These are phyloP conservation scores for Mycena alexandri DNA, from an alignment of 768 basidiomycete genomes.

Conservation along the genomic window DNA sequence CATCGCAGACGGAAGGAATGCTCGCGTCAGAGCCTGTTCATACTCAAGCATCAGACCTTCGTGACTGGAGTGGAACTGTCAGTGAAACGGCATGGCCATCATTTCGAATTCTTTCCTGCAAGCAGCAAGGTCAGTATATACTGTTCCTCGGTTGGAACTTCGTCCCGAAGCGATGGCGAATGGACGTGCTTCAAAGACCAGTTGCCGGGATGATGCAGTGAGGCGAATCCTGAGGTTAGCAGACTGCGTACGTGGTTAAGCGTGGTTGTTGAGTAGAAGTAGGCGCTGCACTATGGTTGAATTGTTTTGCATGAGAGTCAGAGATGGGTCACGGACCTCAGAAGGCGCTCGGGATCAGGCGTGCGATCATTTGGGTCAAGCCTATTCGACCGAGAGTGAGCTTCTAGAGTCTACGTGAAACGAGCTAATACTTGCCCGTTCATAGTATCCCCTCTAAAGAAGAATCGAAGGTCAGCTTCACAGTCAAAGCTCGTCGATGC, in stretches of 20 bases:
- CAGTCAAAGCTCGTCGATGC: not conserved
- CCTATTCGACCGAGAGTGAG: constrained; percentile 48
- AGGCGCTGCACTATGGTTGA: constrained; percentile 70
- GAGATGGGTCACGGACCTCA: constrained; percentile 63
- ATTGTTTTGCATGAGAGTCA: not conserved
- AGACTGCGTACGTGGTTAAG: constrained; percentile 93
- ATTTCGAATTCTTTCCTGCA: constrained; percentile 81
- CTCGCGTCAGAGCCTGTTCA: constrained; percentile 91
- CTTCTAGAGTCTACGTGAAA: constrained; percentile 22
- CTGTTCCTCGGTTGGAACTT: constrained; percentile 7
- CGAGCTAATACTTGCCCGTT: constrained; percentile 73
- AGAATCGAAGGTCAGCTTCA: not conserved
- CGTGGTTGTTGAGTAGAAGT: constrained; percentile 95
- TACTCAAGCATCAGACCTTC: constrained; percentile 95
- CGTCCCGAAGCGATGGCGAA: constrained; percentile 78
- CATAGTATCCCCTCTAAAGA: constrained; percentile 90
- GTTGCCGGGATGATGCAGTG: constrained; percentile 86
- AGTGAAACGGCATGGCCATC: not conserved
- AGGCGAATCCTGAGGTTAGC: constrained; percentile 93
- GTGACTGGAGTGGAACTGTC: constrained; percentile 63
- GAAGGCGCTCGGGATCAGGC: constrained; percentile 90
- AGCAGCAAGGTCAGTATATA: not conserved
- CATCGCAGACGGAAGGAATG: constrained; percentile 55
- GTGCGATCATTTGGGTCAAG: constrained; percentile 82
- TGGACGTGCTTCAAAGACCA: constrained; percentile 96